Evolutionary conservation across 1,284 basidiomycete species (phyloP).

Genomic region (Xerocomus nothofagi): DNA sequence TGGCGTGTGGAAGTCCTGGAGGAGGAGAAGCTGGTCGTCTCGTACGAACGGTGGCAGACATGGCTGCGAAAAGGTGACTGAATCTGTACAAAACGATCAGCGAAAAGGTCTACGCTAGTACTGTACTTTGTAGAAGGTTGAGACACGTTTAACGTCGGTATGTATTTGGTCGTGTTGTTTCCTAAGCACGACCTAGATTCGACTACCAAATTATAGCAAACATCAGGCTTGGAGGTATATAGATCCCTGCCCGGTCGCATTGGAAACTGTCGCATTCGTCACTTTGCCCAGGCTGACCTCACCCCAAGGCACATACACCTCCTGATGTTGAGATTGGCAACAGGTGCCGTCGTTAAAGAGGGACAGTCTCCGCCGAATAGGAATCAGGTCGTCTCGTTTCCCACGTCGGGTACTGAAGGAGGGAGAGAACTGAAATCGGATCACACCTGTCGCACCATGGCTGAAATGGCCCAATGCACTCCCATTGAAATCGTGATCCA

Average conservation of each 20-base stretch:
- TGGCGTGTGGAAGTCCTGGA: constrained; percentile 41
- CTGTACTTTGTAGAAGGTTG: no score
- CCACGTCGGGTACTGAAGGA: constrained; percentile 30
- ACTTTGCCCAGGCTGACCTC: constrained; percentile 18
- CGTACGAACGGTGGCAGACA: constrained; percentile 57
- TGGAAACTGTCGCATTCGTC: constrained; percentile 23
- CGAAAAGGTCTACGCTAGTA: no score
- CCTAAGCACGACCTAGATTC: no score
- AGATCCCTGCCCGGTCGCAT: no score
- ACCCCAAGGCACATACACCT: constrained; percentile 20
- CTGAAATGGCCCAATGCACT: constrained; percentile 26
- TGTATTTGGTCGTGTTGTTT: no score
- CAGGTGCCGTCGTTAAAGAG: constrained; percentile 28
- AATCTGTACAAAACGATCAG: constrained; percentile 24
- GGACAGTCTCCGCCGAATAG: no score
- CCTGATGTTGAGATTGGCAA: constrained; percentile 12
- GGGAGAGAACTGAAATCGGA: no score
- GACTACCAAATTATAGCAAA: no score
- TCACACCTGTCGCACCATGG: constrained; percentile 30
- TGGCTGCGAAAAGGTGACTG: constrained; percentile 24
- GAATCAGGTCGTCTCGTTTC: constrained; percentile 20
- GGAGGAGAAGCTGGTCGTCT: constrained; percentile 68
- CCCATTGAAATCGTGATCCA: constrained; percentile 33
- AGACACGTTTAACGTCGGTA: no score
- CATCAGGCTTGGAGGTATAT: no score